A percentile compares a stretch with the other conserved stretches of the same genome.
Conservation (phyloP, 176 grass and related monocot species). For the Musa schizocarpa region DNA sequence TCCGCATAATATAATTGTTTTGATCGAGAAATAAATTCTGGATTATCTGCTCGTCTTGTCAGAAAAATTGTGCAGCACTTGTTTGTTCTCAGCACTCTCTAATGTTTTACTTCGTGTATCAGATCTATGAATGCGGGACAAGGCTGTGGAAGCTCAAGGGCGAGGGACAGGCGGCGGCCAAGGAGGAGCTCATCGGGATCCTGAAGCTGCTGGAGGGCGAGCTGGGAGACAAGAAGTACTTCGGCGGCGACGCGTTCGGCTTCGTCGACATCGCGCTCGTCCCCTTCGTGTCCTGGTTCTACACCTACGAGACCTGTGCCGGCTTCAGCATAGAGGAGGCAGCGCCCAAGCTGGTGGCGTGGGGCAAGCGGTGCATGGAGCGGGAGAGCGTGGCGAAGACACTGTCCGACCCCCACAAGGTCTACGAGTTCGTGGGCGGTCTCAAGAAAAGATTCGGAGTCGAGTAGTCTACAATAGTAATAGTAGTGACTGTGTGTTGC, state of each 20-base stretch:
- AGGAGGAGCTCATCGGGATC: slow-evolving; percentile 34
- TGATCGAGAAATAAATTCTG: no score
- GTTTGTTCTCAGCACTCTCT: neutral
- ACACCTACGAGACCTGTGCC: slow-evolving; percentile 32
- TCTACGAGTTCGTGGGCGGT: slow-evolving; percentile 36
- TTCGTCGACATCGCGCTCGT: slow-evolving; percentile 53
- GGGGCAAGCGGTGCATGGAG: slow-evolving; percentile 24
- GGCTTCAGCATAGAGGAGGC: slow-evolving; percentile 36
- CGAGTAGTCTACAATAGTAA: slow-evolving; percentile 11
- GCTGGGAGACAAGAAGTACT: slow-evolving; percentile 46
- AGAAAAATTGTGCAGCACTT: neutral
- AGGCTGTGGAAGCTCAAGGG: slow-evolving; percentile 34
- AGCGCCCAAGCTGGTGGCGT: slow-evolving; percentile 36
- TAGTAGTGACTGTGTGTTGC: neutral
- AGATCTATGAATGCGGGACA: slow-evolving; percentile 21
- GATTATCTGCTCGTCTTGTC: no score
- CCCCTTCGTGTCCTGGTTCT: slow-evolving; percentile 61
- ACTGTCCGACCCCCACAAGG: slow-evolving; percentile 20
- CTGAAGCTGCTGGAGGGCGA: slow-evolving; percentile 39
- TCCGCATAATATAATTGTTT: no score
- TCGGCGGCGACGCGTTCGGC: slow-evolving; percentile 44
- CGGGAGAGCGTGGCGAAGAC: slow-evolving; percentile 30
- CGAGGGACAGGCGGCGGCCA: slow-evolving; percentile 24
- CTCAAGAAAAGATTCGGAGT: slow-evolving; percentile 36
- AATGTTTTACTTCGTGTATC: neutral